Base-by-base conservation (phyloP, 352 stramenopile species). In the Phytophthora rubi region DNA sequence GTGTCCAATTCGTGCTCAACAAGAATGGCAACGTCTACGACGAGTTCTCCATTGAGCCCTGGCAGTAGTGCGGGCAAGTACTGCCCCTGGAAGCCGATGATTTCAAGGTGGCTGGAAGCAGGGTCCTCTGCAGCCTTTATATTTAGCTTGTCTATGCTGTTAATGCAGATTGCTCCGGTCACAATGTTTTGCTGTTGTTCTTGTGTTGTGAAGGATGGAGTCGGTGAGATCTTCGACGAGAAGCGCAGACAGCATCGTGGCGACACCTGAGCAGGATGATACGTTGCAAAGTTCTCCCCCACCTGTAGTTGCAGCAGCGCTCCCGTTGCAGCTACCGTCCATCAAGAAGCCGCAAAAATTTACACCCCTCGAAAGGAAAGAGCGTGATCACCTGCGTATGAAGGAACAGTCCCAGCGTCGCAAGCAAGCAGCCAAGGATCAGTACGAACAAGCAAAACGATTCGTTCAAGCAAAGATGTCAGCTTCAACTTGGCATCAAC, bases 1-100 rank as follows among this genome's bases (percentile, higher is more conserved):
- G 68, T 10, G 3, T 92, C 15, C 74, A 92, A 63, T 92, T 92
- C 60, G 76, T 94, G 10, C 76, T 89, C 35, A 92, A 91, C 59
- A 72, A 80, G 53, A 88, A 92, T 39, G 86, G 86, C 53, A 79
- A 77, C 35, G 75, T 94, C 18, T 86, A 84, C 30, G 86, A 94
- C 59, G 72, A 89, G 21, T 80, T 84, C n/a, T 73, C 61, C 7
- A 68, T 86, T 18, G 52, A 53, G 13, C 77, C 68, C 2, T 86
- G 80, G 77, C 44, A 57, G 16, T 59, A 64, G 23, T 60, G 33
- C 23, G 16, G 23, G 26, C 23, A 35, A 21, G 21, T 49, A 12
- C 9, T 48, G 32, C 8, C 13, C 30, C 45, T 66, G 54, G 15
- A 62, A 39, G 28, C 39, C 32, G 48, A 12, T 30, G 45, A 30